Percentiles rank a stretch among this genome's conserved stretches.
Evolutionary conservation across 1,139 yeast species (phyloP).

Genomic region (Debaryomyces psychrophilus): DNA sequence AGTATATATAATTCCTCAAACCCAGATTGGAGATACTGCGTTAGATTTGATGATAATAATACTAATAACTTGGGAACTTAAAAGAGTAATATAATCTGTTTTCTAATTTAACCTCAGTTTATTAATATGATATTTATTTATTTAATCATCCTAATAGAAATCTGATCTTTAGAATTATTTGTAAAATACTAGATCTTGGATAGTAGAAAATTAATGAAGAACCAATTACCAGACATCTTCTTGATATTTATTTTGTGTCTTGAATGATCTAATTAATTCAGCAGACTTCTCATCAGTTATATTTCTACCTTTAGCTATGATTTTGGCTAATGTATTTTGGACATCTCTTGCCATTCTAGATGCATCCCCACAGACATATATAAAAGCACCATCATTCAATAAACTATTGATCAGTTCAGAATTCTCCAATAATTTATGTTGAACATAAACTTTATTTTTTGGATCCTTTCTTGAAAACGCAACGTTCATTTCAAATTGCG

Average conservation of each 20-base stretch:
- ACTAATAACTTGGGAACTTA: constrained; percentile 4
- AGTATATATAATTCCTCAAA: constrained; percentile 40
- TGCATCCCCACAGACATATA: constrained; percentile 98
- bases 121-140: constrained; percentile 6
- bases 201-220: not conserved
- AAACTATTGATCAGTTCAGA: constrained; percentile 58
- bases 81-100: not conserved
- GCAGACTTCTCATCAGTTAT: constrained; percentile 69
- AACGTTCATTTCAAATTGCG: constrained; percentile 67
- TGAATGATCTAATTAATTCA: constrained; percentile 77
- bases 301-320: constrained; percentile 61
- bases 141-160: not conserved
- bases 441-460: constrained; percentile 79
- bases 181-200: too few relatives aligned
- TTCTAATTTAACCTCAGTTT: not conserved
- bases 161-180: not conserved
- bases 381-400: constrained; percentile 75
- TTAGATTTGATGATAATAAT: constrained; percentile 7
- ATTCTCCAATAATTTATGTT: constrained; percentile 70
- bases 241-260: constrained; percentile 86
- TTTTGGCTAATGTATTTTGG: constrained; percentile 67
- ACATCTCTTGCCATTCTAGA: constrained; percentile 96
- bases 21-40: constrained; percentile 42
- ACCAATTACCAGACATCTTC: constrained; percentile 88
- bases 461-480: constrained; percentile 84